Percentiles rank a stretch among this genome's conserved stretches.
phyloP scores from a whole-genome alignment of 2,329 filamentous ascomycete genomes.

The Camillea tinctor region DNA sequence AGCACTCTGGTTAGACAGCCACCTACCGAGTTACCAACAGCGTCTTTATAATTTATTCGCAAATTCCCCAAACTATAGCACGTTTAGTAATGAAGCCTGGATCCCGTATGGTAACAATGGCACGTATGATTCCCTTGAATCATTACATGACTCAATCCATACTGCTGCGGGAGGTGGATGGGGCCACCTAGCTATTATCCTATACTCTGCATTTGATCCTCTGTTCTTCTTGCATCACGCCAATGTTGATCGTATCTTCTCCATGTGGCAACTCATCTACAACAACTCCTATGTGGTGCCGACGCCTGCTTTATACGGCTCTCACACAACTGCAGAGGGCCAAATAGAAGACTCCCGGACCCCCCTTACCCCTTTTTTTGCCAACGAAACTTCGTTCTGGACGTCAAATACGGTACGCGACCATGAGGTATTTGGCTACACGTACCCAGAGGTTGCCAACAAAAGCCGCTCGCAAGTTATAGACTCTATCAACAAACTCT shows the following conservation, averaged over 20 bases:
- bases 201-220: constrained; percentile 76
- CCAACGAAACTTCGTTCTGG: constrained; percentile 63
- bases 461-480: constrained; percentile 44
- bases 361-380: constrained; percentile 66
- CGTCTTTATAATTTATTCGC: constrained; percentile 68
- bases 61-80: constrained; percentile 52
- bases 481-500: constrained; percentile 58
- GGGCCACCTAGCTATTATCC: constrained; percentile 65
- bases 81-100: constrained; percentile 70
- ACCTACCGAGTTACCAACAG: constrained; percentile 54
- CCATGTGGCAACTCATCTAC: constrained; percentile 75
- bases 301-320: constrained; percentile 52
- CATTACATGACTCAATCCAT: constrained; percentile 63
- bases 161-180: constrained; percentile 53
- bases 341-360: constrained; percentile 55
- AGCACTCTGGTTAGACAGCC: constrained; percentile 50
- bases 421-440: constrained; percentile 66
- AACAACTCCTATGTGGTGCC: constrained; percentile 65
- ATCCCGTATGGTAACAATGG: constrained; percentile 42
- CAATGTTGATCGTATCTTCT: constrained; percentile 72
- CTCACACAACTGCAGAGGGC: constrained; percentile 59
- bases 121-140: constrained; percentile 63
- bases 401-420: constrained; percentile 61
- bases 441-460: constrained; percentile 64
- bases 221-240: constrained; percentile 76